Conservation (phyloP, 176 grass and related monocot species). For the Oryza longistaminata region DNA sequence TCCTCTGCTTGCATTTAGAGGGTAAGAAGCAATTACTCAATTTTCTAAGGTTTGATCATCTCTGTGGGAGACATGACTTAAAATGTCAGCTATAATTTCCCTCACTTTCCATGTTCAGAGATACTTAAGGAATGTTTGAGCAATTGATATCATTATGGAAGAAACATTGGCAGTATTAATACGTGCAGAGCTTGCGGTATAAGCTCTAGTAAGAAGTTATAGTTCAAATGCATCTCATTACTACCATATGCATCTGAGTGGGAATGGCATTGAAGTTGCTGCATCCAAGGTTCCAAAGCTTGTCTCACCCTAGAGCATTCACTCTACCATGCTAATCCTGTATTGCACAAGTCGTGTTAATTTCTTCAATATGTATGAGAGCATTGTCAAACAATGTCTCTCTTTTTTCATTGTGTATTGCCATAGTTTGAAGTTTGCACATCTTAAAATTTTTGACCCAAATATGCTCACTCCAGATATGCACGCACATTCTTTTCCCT, state of each 20-base stretch:
- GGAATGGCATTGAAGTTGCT: not conserved
- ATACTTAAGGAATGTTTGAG: not conserved
- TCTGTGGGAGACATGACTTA: not conserved
- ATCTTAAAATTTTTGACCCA: conserved; percentile 15
- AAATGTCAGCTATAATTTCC: not conserved
- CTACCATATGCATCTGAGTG: not conserved
- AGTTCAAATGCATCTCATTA: not conserved
- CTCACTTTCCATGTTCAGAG: not conserved
- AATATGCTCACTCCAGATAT: not conserved
- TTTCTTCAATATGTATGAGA: not conserved
- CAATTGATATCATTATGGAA: not conserved
- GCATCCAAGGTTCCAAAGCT: not conserved
- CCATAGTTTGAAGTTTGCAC: conserved; percentile 1
- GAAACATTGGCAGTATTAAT: not conserved
- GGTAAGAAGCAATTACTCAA: not conserved
- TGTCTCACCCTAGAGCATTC: conserved; percentile 1
- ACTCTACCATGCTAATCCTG: not conserved
- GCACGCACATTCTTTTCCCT: not conserved
- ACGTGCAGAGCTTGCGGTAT: not conserved
- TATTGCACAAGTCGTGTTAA: not conserved
- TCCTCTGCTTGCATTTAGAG: conserved; percentile 36
- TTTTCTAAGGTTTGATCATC: not conserved
- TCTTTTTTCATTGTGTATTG: not conserved
- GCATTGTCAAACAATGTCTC: not conserved
- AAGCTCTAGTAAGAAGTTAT: conserved; percentile 26